phyloP scores from a whole-genome alignment of 2,329 filamentous ascomycete species.

The Alternaria tenuissima region DNA sequence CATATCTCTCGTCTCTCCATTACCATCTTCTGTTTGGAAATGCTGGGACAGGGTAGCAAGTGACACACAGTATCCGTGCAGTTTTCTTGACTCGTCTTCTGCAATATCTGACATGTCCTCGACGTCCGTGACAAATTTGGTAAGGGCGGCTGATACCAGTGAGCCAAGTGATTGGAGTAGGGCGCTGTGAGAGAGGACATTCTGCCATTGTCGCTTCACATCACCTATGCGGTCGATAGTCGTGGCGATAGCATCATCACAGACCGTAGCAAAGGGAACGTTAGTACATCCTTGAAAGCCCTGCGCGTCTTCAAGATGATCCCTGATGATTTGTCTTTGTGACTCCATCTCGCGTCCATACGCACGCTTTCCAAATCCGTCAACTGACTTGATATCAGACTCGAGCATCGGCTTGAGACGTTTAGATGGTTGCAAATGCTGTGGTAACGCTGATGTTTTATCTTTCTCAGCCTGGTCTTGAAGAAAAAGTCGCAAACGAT shows the following conservation, averaged over 20 bases:
- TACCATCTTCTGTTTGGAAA: constrained; percentile 59
- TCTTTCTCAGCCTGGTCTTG: constrained; percentile 53
- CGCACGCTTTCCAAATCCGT: constrained; percentile 67
- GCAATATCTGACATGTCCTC: constrained; percentile 71
- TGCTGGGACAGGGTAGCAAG: constrained; percentile 65
- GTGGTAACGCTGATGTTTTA: constrained; percentile 38
- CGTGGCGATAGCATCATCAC: constrained; percentile 66
- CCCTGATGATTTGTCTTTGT: constrained; percentile 68
- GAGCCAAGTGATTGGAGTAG: constrained; percentile 69
- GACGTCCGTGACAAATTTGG: constrained; percentile 68
- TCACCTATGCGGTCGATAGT: constrained; percentile 65
- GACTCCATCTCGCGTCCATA: constrained; percentile 72
- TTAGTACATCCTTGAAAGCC: constrained; percentile 68
- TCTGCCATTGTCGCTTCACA: constrained; percentile 65
- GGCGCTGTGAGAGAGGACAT: constrained; percentile 66
- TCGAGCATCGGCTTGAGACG: constrained; percentile 60
- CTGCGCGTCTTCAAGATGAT: constrained; percentile 69
- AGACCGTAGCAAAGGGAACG: constrained; percentile 66
- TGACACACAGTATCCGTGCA: constrained; percentile 65
- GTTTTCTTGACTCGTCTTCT: constrained; percentile 66
- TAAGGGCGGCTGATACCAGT: constrained; percentile 64
- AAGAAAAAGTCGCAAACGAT: constrained; percentile 60
- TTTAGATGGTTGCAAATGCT: constrained; percentile 43
- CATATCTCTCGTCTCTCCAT: constrained; percentile 58
- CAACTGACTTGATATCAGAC: constrained; percentile 63